A percentile compares a stretch with the other conserved stretches of the same genome.
Evolutionary conservation across 106 monocot species (phyloP).

Genomic region (Dendrobium catenatum): DNA sequence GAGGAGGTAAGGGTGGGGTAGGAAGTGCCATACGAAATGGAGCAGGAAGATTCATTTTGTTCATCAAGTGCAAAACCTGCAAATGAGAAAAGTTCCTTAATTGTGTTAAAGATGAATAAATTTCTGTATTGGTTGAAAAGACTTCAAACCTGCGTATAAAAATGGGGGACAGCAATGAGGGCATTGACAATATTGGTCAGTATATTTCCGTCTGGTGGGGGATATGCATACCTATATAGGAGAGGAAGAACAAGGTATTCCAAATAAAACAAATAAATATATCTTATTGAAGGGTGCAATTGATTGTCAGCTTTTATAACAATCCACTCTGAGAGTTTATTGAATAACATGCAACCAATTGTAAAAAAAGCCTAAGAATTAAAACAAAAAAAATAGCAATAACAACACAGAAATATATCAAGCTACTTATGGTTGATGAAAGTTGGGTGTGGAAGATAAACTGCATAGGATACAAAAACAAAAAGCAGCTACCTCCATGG

Average conservation of each 20-base stretch:
- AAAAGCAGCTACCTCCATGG: no score
- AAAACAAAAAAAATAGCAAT: neutral
- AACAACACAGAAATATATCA: neutral
- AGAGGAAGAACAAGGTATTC: neutral
- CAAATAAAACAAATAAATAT: neutral
- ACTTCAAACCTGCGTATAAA: conserved; percentile 85
- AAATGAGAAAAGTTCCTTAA: neutral
- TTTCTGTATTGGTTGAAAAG: neutral
- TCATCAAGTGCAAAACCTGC: conserved; percentile 99
- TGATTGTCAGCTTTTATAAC: neutral
- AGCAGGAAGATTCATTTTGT: conserved; percentile 97
- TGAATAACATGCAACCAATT: conserved; percentile 1
- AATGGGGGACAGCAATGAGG: conserved; percentile 90
- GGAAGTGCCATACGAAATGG: conserved; percentile 96
- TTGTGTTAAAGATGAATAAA: neutral
- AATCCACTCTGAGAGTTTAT: neutral
- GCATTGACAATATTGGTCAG: conserved; percentile 90
- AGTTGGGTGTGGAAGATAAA: neutral
- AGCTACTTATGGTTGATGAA: neutral
- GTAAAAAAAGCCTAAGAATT: neutral
- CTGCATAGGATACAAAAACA: neutral
- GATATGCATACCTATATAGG: conserved; percentile 72
- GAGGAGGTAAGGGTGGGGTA: conserved; percentile 80
- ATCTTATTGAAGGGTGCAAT: neutral
- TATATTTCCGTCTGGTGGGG: conserved; percentile 96